phyloP scores from a whole-genome alignment of 2,329 filamentous ascomycete species.

The Penicillium sp. region DNA sequence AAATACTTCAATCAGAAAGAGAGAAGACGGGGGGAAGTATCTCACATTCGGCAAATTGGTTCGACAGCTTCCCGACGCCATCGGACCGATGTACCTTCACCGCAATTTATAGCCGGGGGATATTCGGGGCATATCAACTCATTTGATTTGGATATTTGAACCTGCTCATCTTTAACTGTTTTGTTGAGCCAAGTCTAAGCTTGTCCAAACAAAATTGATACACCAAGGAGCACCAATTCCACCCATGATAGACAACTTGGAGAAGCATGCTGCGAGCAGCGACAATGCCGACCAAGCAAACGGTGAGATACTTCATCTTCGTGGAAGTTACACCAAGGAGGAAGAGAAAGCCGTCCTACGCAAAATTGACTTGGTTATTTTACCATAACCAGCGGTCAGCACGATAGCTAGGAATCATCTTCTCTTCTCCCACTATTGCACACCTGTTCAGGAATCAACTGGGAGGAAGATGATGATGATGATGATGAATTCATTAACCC shows the following conservation, averaged over 20 bases:
- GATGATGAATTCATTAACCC: too few relatives aligned
- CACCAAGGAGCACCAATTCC: not conserved
- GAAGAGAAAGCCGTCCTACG: slow-evolving; percentile 19
- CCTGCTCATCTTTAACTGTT: not conserved
- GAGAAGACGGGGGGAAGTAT: not conserved
- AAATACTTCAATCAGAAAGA: not conserved
- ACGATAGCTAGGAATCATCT: too few relatives aligned
- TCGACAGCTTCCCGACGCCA: slow-evolving; percentile 13
- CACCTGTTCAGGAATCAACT: too few relatives aligned
- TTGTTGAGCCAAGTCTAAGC: too few relatives aligned
- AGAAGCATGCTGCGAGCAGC: slow-evolving; percentile 3
- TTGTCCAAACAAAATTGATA: not conserved
- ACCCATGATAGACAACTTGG: slow-evolving; percentile 1
- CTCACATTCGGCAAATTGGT: slow-evolving; percentile 8
- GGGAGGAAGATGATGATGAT: too few relatives aligned
- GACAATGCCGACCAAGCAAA: slow-evolving; percentile 2
- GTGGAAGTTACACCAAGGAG: slow-evolving; percentile 10
- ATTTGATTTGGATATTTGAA: not conserved
- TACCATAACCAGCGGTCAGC: slow-evolving; percentile 1
- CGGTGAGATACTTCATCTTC: slow-evolving; percentile 8
- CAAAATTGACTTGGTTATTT: slow-evolving; percentile 21
- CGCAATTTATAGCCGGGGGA: not conserved
- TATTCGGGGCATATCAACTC: not conserved
- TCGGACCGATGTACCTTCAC: slow-evolving; percentile 14
- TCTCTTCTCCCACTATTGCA: too few relatives aligned